A percentile compares a stretch with the other conserved stretches of the same genome.
Conservation (phyloP, 1,284 basidiomycete genomes). For the Farysia itapuensis region DNA sequence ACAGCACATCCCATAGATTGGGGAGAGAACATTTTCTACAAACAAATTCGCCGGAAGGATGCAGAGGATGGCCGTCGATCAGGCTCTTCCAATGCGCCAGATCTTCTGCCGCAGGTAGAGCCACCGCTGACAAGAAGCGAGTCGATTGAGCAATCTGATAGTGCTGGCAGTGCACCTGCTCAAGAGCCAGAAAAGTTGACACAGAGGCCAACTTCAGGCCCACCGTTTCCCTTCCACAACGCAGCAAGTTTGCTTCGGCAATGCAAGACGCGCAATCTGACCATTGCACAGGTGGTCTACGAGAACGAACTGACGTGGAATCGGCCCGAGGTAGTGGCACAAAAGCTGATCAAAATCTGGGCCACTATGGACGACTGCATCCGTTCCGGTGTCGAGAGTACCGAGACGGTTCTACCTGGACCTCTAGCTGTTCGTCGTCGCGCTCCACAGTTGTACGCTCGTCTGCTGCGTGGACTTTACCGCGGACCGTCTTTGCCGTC, state of each 20-base stretch:
- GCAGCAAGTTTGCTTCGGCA: conserved; percentile 76
- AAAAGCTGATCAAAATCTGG: conserved; percentile 69
- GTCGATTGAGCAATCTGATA: not conserved
- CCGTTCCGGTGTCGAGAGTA: conserved; percentile 77
- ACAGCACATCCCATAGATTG: conserved; percentile 63
- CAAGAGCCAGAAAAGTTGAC: conserved; percentile 12
- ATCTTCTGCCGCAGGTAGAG: conserved; percentile 12
- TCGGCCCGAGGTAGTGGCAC: conserved; percentile 45
- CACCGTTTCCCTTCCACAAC: conserved; percentile 81
- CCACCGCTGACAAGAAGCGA: not conserved
- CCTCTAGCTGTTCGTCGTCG: conserved; percentile 64
- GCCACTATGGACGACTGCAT: conserved; percentile 91
- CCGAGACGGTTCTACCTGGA: conserved; percentile 79
- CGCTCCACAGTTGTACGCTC: conserved; percentile 64
- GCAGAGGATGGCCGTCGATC: conserved; percentile 72
- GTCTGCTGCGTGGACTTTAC: conserved; percentile 79
- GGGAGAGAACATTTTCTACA: conserved; percentile 93
- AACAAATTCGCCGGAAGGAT: conserved; percentile 80
- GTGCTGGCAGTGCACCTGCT: not conserved
- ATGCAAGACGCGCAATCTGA: conserved; percentile 79
- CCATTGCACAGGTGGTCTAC: conserved; percentile 71
- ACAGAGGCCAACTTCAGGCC: conserved; percentile 59
- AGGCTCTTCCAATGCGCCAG: conserved; percentile 44
- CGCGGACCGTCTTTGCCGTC: conserved; percentile 7
- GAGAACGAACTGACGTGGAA: conserved; percentile 75